Percentiles rank a stretch among this genome's conserved stretches.
phyloP scores from a whole-genome alignment of 371 early-diverging fungal genomes.

The Rhizomucor pusillus region DNA sequence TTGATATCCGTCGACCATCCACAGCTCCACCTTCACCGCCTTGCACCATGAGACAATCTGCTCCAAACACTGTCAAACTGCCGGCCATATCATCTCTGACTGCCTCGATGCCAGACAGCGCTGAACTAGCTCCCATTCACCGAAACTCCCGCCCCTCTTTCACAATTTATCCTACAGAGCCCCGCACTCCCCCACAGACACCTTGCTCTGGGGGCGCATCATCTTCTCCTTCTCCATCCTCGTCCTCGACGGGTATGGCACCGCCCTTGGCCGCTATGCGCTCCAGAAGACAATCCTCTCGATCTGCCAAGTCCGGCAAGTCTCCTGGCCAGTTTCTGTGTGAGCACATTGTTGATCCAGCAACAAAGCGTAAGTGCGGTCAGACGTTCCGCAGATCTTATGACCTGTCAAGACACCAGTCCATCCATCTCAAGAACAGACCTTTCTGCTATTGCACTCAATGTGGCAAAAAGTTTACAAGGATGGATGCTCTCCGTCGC shows the following conservation, averaged over 20 bases:
- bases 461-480: constrained; percentile 35
- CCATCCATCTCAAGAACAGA: constrained; percentile 31
- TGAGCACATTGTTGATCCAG: constrained; percentile 19
- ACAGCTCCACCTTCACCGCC: constrained; percentile 13
- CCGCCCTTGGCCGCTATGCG: too few relatives aligned
- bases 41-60: constrained; percentile 1
- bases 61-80: constrained; percentile 12
- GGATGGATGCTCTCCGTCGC: constrained; percentile 36
- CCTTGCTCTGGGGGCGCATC: neutral
- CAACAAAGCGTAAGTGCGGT: constrained; percentile 21
- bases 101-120: constrained; percentile 1
- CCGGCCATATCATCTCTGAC: constrained; percentile 22
- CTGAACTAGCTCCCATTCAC: constrained; percentile 18
- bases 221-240: constrained; percentile 6
- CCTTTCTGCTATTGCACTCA: constrained; percentile 29
- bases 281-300: too few relatives aligned
- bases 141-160: constrained; percentile 17
- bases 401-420: constrained; percentile 33
- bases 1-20: constrained; percentile 19
- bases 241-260: neutral
- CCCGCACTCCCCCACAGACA: constrained; percentile 10
- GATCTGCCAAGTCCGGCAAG: neutral
- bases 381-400: constrained; percentile 33
- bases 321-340: constrained; percentile 16
- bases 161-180: too few relatives aligned